Evolutionary conservation across 2,329 filamentous ascomycete genomes (phyloP).

Genomic region (Trichoderma sp.): DNA sequence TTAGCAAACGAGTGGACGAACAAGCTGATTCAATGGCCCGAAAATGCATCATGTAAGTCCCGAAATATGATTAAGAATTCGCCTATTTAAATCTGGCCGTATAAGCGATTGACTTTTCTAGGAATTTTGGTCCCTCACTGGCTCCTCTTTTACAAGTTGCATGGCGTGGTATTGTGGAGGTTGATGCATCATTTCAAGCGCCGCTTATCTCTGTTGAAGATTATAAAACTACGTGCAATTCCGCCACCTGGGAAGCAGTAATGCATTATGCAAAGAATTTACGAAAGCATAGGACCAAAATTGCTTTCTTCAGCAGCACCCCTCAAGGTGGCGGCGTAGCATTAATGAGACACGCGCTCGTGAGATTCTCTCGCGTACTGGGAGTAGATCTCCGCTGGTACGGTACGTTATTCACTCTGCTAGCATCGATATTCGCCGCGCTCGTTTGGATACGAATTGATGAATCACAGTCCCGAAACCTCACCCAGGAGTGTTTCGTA

Average conservation of each 20-base stretch:
- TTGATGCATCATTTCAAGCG: conserved; percentile 64
- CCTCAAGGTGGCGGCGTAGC: conserved; percentile 81
- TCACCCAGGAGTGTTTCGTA: conserved; percentile 72
- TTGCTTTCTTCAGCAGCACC: conserved; percentile 77
- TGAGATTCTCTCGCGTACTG: conserved; percentile 65
- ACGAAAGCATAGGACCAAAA: conserved; percentile 60
- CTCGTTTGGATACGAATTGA: background rate
- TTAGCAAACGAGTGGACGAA: conserved; percentile 65
- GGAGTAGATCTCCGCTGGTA: conserved; percentile 73
- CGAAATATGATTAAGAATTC: background rate
- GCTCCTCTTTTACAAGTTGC: conserved; percentile 67
- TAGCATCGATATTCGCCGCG: background rate
- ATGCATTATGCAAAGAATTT: conserved; percentile 61
- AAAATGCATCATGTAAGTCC: conserved; percentile 67
- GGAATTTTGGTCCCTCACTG: conserved; percentile 70
- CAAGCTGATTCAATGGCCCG: conserved; percentile 78
- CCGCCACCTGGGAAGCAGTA: conserved; percentile 63
- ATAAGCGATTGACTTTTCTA: background rate
- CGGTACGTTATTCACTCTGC: conserved; percentile 39
- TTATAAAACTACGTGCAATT: conserved; percentile 59
- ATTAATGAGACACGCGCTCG: conserved; percentile 74
- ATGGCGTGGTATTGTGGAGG: conserved; percentile 65
- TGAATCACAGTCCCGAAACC: conserved; percentile 67
- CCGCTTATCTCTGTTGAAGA: conserved; percentile 54
- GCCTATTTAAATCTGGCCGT: background rate